Evolutionary conservation across 192 early-diverging fungal genomes (phyloP).

Genomic region (Coemansia umbellata): DNA sequence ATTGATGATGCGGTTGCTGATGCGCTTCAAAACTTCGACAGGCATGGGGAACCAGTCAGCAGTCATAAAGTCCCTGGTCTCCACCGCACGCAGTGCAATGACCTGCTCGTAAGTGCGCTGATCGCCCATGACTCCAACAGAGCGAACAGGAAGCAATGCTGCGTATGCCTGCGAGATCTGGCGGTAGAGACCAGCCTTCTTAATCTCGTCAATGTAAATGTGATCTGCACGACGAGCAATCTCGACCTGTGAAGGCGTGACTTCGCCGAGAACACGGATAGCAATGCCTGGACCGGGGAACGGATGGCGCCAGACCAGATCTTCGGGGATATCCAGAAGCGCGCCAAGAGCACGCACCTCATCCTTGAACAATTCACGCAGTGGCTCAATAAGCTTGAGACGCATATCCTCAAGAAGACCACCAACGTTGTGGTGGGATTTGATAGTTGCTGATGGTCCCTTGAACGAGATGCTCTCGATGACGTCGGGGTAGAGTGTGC

Average conservation of each 20-base stretch:
- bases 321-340: conserved; percentile 85
- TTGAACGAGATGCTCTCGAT: conserved; percentile 99
- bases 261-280: conserved; percentile 95
- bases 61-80: conserved; percentile 98
- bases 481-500: conserved; percentile 98
- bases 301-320: conserved; percentile 97
- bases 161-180: conserved; percentile 98
- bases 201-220: conserved; percentile 99
- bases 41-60: conserved; percentile 95
- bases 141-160: conserved; percentile 88
- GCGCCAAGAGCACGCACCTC: conserved; percentile 96
- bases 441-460: conserved; percentile 97
- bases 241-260: conserved; percentile 86
- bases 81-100: conserved; percentile 94
- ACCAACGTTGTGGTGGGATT: conserved; percentile 99
- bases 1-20: conserved; percentile 95
- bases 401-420: conserved; percentile 96
- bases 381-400: conserved; percentile 95
- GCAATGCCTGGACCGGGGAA: conserved; percentile 99
- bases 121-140: conserved; percentile 99
- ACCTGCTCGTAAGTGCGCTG: conserved; percentile 98
- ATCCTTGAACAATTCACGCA: conserved; percentile 98
- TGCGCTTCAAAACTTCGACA: conserved; percentile 81
- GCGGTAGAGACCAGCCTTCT: conserved; percentile 93
- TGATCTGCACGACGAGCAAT: conserved; percentile 94